phyloP scores from a whole-genome alignment of 805 yeast genomes.

The Wickerhamiella sorbophila region DNA sequence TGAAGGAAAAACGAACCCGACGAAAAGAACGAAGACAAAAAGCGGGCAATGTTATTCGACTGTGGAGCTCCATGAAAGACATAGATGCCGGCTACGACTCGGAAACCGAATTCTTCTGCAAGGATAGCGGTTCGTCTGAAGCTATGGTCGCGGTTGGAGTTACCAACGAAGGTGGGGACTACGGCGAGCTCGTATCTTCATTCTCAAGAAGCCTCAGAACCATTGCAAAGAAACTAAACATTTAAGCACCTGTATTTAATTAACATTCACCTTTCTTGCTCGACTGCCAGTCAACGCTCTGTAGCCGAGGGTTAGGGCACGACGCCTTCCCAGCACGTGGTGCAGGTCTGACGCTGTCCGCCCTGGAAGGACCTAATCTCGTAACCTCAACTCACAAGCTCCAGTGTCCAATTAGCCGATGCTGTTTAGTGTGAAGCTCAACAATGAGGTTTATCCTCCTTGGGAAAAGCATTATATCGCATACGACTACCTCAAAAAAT shows the following conservation, averaged over 20 bases:
- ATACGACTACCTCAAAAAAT: conserved; percentile 78
- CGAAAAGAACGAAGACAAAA: conserved; percentile 14
- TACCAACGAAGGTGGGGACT: conserved; percentile 8
- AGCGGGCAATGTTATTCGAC: conserved; percentile 14
- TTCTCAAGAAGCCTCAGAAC: background rate
- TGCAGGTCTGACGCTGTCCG: too few relatives aligned
- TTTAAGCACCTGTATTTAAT: too few relatives aligned
- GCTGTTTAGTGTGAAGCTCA: conserved; percentile 77
- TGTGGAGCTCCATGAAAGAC: conserved; percentile 21
- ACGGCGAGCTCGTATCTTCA: conserved; percentile 9
- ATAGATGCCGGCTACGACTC: conserved; percentile 25
- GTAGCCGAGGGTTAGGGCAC: too few relatives aligned
- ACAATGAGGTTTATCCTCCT: conserved; percentile 69
- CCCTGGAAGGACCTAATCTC: too few relatives aligned
- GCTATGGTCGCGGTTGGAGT: conserved; percentile 16
- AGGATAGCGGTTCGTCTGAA: conserved; percentile 2
- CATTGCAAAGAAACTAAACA: background rate
- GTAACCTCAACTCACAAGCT: too few relatives aligned
- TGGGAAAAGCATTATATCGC: conserved; percentile 87
- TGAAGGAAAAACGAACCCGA: conserved; percentile 15
- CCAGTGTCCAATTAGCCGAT: too few relatives aligned
- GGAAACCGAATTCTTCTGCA: conserved; percentile 20
- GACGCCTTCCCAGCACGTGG: too few relatives aligned
- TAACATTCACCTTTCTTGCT: too few relatives aligned
- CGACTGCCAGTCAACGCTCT: too few relatives aligned